Percentiles rank a stretch among this genome's conserved stretches.
Conservation (phyloP, 768 basidiomycete genomes). For the Pleurotus eryngii region DNA sequence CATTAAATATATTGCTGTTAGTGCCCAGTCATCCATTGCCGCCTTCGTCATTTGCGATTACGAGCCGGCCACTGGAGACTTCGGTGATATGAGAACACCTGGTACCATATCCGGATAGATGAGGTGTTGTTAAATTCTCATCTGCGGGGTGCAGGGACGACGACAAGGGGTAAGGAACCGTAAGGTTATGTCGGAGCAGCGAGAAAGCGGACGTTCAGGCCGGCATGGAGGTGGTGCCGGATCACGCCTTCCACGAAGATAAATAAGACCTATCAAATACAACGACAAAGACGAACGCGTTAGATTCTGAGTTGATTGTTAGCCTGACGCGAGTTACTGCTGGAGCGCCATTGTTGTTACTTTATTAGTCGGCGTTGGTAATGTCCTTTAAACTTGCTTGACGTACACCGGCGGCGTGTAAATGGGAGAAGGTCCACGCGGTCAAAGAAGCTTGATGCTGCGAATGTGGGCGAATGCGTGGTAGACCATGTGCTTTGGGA, state of each 20-base stretch:
- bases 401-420: background rate
- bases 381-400: background rate
- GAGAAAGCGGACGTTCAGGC: background rate
- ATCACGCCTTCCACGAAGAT: too few relatives aligned
- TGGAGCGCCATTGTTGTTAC: background rate
- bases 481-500: conserved; percentile 1
- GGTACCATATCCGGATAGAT: conserved; percentile 1
- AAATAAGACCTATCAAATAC: too few relatives aligned
- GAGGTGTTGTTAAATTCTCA: conserved; percentile 1
- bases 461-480: background rate
- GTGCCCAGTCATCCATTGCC: background rate
- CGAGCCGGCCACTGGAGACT: background rate
- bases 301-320: too few relatives aligned
- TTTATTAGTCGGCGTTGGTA: background rate
- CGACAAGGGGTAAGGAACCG: background rate
- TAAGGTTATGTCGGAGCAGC: conserved; percentile 5
- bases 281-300: too few relatives aligned
- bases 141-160: background rate
- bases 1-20: background rate
- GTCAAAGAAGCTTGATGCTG: background rate
- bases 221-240: background rate
- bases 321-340: too few relatives aligned
- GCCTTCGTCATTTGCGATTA: background rate
- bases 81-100: background rate
- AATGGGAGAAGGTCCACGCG: background rate